A percentile compares a stretch with the other conserved stretches of the same genome.
Conservation (phyloP, 2,329 filamentous ascomycete genomes). For the Stromatinia cepivora region DNA sequence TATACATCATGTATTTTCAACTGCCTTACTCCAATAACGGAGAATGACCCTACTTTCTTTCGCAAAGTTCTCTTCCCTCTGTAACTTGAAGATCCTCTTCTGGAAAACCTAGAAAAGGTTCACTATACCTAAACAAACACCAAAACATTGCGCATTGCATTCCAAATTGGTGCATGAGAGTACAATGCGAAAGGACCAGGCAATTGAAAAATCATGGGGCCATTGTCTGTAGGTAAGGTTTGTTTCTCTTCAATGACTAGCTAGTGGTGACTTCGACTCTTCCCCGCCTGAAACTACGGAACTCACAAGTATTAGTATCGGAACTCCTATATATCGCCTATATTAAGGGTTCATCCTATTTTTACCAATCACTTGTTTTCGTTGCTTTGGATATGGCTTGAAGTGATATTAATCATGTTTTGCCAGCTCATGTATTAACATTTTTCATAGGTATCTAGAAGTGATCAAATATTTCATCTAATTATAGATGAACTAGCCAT, state of each 20-base stretch:
- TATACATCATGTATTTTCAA: neutral
- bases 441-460: constrained; percentile 6
- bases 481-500: constrained; percentile 13
- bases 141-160: constrained; percentile 9
- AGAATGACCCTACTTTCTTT: neutral
- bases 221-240: neutral
- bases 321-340: neutral
- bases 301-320: neutral
- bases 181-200: constrained; percentile 7
- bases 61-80: neutral
- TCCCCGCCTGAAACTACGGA: neutral
- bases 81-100: neutral
- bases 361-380: neutral
- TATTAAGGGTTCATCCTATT: neutral
- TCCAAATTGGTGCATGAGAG: constrained; percentile 13
- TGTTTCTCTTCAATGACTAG: neutral
- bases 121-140: neutral
- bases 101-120: neutral
- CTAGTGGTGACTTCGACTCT: neutral
- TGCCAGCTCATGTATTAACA: constrained; percentile 6
- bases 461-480: constrained; percentile 4
- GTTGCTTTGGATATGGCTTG: neutral
- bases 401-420: neutral
- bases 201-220: neutral
- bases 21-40: neutral